Conservation (phyloP, 192 early-diverging fungal genomes). For the Coemansia sp. region DNA sequence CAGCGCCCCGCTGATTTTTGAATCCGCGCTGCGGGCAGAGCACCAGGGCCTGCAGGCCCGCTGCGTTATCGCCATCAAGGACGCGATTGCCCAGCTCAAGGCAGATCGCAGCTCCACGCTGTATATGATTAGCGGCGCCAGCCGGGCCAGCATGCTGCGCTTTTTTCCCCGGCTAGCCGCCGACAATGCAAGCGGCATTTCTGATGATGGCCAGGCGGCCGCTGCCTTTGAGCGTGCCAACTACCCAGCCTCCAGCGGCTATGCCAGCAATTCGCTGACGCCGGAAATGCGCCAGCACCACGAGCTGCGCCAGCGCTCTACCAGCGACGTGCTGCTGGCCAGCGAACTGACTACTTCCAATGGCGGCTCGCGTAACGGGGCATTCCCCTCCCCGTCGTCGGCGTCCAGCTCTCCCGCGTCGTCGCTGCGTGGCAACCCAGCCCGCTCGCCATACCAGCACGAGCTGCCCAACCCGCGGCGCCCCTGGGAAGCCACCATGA, state of each 20-base stretch:
- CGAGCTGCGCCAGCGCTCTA: constrained; percentile 25
- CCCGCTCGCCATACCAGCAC: constrained; percentile 38
- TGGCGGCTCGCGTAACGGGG: background rate
- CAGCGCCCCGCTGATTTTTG: constrained; percentile 65
- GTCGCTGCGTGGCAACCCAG: constrained; percentile 26
- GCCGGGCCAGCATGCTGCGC: constrained; percentile 33
- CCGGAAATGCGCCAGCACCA: constrained; percentile 17
- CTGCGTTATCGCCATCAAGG: constrained; percentile 34
- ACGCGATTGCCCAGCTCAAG: constrained; percentile 24
- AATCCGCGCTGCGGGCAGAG: constrained; percentile 62
- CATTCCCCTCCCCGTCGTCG: constrained; percentile 21
- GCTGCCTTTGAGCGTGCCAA: background rate
- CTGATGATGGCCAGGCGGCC: background rate
- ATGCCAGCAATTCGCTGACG: constrained; percentile 5
- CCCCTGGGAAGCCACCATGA: constrained; percentile 34
- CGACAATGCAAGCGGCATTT: background rate
- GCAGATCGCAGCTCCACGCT: constrained; percentile 33
- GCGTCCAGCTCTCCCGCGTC: constrained; percentile 32
- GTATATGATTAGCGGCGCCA: constrained; percentile 33
- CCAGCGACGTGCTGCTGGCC: constrained; percentile 35
- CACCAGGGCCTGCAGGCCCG: constrained; percentile 64
- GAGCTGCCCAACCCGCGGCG: constrained; percentile 23
- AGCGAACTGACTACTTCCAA: background rate
- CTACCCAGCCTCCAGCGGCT: background rate
- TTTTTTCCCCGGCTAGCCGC: constrained; percentile 37